Percentiles rank a stretch among this genome's conserved stretches.
These are phyloP conservation scores for Symbiodinium natans DNA, from an alignment of 73 alveolate species.

Conservation along the genomic window DNA sequence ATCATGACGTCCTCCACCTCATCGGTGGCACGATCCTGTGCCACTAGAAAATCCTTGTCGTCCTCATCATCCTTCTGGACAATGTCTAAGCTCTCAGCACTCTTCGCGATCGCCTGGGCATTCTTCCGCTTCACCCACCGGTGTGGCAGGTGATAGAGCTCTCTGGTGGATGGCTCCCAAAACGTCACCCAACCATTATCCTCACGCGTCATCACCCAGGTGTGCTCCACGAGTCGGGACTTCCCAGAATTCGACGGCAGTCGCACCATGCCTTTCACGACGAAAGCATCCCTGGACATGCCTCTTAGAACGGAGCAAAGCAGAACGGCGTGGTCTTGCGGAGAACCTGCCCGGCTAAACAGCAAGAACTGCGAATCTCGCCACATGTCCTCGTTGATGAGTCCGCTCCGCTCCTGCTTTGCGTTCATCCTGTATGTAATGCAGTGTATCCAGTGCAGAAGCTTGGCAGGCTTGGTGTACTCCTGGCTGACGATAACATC, in stretches of 20 bases:
- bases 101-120: background rate
- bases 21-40: background rate
- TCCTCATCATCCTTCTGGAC: background rate
- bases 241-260: background rate
- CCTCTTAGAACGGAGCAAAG: slow-evolving; percentile 42
- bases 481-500: slow-evolving; percentile 14
- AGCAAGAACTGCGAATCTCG: background rate
- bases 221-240: slow-evolving; percentile 50
- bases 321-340: slow-evolving; percentile 51
- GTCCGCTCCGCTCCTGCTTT: slow-evolving; percentile 22
- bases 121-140: slow-evolving; percentile 40
- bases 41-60: background rate
- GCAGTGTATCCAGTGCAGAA: slow-evolving; percentile 57
- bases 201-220: slow-evolving; percentile 84
- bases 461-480: background rate
- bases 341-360: slow-evolving; percentile 26
- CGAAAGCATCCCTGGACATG: slow-evolving; percentile 48
- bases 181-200: slow-evolving; percentile 62
- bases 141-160: slow-evolving; percentile 34
- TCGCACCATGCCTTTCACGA: slow-evolving; percentile 24
- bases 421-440: background rate
- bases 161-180: slow-evolving; percentile 49
- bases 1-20: slow-evolving; percentile 32
- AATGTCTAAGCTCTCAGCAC: background rate
- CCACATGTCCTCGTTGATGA: slow-evolving; percentile 39